Percentiles rank a stretch among this genome's conserved stretches.
Conservation (phyloP, 1,139 yeast genomes). For the Hemisphaericaspora xylanilytica region DNA sequence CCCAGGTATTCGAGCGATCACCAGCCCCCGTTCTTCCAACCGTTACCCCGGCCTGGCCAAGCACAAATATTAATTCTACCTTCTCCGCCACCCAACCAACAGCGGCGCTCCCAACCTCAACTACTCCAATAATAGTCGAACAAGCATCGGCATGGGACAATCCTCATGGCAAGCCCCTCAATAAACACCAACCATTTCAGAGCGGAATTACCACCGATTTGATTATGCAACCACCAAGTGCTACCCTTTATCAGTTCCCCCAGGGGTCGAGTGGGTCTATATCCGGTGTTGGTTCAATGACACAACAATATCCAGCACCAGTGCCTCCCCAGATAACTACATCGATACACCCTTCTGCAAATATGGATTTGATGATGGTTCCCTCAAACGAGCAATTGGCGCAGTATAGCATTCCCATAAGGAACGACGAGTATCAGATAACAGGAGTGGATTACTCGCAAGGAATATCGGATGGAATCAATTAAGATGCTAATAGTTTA, state of each 20-base stretch:
- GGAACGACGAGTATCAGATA: slow-evolving; percentile 14
- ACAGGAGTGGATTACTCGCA: slow-evolving; percentile 15
- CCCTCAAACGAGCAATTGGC: background rate
- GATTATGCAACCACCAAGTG: slow-evolving; percentile 1
- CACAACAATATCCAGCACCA: slow-evolving; percentile 2
- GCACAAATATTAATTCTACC: slow-evolving; percentile 9
- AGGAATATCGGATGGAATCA: slow-evolving; percentile 8
- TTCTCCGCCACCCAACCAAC: slow-evolving; percentile 1
- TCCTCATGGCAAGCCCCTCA: slow-evolving; percentile 23
- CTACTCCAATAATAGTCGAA: background rate
- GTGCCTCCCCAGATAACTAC: background rate
- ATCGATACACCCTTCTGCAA: slow-evolving; percentile 15
- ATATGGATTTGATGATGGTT: slow-evolving; percentile 20
- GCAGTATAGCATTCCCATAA: background rate
- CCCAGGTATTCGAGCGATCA: slow-evolving; percentile 10
- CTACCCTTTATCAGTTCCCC: background rate
- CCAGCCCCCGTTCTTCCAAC: background rate
- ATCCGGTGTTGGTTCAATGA: background rate
- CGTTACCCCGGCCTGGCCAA: slow-evolving; percentile 3
- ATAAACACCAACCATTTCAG: slow-evolving; percentile 25
- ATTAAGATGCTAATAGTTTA: background rate
- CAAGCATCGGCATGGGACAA: slow-evolving; percentile 7
- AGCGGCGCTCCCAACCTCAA: slow-evolving; percentile 1
- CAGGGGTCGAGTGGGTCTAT: background rate
- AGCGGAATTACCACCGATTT: slow-evolving; percentile 10